These are phyloP conservation scores for Epithemia pelagica DNA, from an alignment of 108 stramenopile genomes.

Conservation along the genomic window DNA sequence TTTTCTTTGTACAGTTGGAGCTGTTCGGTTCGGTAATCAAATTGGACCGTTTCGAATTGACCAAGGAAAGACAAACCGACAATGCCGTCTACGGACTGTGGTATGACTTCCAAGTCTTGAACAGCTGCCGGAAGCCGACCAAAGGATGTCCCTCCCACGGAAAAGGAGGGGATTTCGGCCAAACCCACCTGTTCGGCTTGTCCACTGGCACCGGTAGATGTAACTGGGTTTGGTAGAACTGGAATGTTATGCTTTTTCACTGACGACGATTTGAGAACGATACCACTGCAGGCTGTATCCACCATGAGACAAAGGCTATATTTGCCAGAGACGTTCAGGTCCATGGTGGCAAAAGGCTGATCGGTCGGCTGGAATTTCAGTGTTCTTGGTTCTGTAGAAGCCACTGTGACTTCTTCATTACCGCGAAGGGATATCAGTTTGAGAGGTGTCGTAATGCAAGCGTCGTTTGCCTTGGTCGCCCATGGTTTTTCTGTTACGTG, in stretches of 20 bases:
- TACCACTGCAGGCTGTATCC: conserved; percentile 78
- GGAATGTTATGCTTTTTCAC: conserved; percentile 37
- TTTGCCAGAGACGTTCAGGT: conserved; percentile 21
- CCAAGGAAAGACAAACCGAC: conserved; percentile 68
- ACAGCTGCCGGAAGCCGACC: conserved; percentile 49
- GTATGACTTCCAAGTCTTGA: conserved; percentile 71
- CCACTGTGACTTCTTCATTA: conserved; percentile 30
- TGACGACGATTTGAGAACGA: conserved; percentile 52
- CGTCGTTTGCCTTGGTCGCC: not conserved
- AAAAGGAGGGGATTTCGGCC: conserved; percentile 37
- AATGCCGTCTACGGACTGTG: conserved; percentile 62
- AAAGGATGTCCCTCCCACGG: conserved; percentile 31
- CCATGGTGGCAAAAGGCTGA: conserved; percentile 44
- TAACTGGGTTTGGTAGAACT: conserved; percentile 29
- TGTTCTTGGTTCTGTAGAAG: conserved; percentile 28
- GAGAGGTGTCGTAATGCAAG: conserved; percentile 17
- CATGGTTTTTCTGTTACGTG: conserved; percentile 2
- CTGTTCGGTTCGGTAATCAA: conserved; percentile 42
- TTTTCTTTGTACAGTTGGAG: conserved; percentile 8
- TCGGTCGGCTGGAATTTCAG: conserved; percentile 37
- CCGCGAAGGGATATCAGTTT: conserved; percentile 34
- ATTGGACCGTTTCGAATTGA: conserved; percentile 47
- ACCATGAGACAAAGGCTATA: conserved; percentile 45
- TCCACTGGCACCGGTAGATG: conserved; percentile 65
- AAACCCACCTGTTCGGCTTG: conserved; percentile 30